A percentile compares a stretch with the other conserved stretches of the same genome.
Conservation (phyloP, 2,329 filamentous ascomycete species). For the Epichloe elymi region DNA sequence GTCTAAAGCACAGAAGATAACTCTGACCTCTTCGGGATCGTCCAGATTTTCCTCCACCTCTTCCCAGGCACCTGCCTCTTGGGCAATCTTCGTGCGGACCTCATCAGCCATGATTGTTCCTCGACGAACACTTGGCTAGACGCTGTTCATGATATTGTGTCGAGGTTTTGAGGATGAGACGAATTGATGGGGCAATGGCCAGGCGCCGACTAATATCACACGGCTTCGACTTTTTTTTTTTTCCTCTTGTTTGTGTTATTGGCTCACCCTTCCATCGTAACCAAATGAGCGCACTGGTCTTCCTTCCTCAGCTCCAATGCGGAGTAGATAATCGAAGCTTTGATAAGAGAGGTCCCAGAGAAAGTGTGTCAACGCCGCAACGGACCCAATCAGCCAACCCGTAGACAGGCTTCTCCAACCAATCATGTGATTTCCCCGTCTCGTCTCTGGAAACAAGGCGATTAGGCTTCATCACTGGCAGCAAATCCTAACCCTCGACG, state of each 20-base stretch:
- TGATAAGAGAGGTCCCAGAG: conserved; percentile 1
- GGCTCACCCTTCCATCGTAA: not conserved
- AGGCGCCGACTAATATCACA: not conserved
- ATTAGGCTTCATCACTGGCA: not conserved
- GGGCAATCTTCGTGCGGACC: not conserved
- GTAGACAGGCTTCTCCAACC: not conserved
- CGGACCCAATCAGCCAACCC: not conserved
- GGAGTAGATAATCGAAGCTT: not conserved
- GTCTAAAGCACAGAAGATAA: conserved; percentile 71
- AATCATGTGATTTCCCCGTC: conserved; percentile 8
- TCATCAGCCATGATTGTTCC: conserved; percentile 2
- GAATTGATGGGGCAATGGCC: not conserved
- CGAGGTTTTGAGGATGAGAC: not conserved
- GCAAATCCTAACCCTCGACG: not conserved
- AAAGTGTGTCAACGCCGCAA: not conserved
- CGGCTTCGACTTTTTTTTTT: not conserved
- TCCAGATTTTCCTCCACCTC: conserved; percentile 52
- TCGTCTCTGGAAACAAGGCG: not conserved
- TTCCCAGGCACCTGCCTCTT: conserved; percentile 35
- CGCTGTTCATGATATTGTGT: not conserved
- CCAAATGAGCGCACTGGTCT: not conserved
- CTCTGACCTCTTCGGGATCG: conserved; percentile 68
- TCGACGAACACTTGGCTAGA: not conserved
- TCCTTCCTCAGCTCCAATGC: not conserved
- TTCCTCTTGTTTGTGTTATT: not conserved